Conservation (phyloP, 495 filamentous ascomycete genomes). For the Trichocladium uniseriatum region DNA sequence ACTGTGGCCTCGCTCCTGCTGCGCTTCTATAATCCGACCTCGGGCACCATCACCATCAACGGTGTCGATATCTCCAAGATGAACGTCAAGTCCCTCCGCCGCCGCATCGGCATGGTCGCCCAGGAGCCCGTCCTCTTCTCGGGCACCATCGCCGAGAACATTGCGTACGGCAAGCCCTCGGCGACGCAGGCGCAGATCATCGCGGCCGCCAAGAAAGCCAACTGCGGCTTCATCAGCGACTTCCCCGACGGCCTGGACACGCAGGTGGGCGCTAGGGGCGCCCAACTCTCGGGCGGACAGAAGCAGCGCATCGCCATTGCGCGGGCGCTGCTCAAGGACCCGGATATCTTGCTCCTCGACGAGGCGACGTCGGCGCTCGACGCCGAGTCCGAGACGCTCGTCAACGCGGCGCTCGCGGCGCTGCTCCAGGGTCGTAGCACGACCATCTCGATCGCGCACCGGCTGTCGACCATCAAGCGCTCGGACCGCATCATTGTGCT, state of each 20-base stretch:
- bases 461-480: constrained; percentile 90
- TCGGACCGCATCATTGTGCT: constrained; percentile 89
- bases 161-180: constrained; percentile 78
- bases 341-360: constrained; percentile 92
- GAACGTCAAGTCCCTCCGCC: constrained; percentile 89
- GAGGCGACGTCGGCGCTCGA: constrained; percentile 91
- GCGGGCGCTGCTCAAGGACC: constrained; percentile 85
- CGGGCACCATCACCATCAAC: constrained; percentile 72
- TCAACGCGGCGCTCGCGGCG: constrained; percentile 76
- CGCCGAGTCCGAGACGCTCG: constrained; percentile 93
- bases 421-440: constrained; percentile 81
- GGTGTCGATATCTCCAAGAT: constrained; percentile 74
- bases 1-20: constrained; percentile 84
- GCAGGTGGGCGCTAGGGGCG: constrained; percentile 81
- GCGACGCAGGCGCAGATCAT: constrained; percentile 77
- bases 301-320: constrained; percentile 98
- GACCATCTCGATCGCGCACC: constrained; percentile 93
- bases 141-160: constrained; percentile 92
- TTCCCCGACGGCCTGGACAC: constrained; percentile 96
- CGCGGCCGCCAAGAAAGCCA: constrained; percentile 81
- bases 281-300: constrained; percentile 90
- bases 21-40: constrained; percentile 79
- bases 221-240: constrained; percentile 92
- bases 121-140: constrained; percentile 97
- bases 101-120: constrained; percentile 87